Evolutionary conservation across 257 asterid species (phyloP).

Genomic region (Datura wrightii): DNA sequence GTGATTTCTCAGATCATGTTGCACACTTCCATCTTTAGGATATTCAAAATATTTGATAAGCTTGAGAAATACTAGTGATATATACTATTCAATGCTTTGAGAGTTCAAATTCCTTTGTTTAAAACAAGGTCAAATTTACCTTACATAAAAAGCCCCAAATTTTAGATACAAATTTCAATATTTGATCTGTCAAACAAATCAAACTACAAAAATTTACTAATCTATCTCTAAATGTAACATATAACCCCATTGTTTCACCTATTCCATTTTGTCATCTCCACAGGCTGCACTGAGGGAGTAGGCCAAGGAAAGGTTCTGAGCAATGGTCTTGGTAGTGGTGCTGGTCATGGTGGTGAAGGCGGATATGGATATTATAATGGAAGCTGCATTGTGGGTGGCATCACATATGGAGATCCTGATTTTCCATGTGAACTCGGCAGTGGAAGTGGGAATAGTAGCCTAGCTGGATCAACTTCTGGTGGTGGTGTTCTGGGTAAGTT

Average conservation of each 20-base stretch:
- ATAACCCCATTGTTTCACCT: not conserved
- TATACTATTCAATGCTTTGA: not conserved
- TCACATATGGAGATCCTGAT: conserved; percentile 73
- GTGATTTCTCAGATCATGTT: not conserved
- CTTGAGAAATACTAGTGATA: conserved; percentile 26
- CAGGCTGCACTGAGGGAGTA: conserved; percentile 93
- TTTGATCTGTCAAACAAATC: not conserved
- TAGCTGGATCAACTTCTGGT: conserved; percentile 79
- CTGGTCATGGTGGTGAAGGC: conserved; percentile 98
- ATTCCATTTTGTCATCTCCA: conserved; percentile 33
- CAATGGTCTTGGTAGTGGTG: conserved; percentile 89
- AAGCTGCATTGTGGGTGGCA: conserved; percentile 83
- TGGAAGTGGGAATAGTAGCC: conserved; percentile 94
- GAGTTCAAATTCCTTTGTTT: not conserved
- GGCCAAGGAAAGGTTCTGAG: conserved; percentile 73
- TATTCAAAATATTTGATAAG: conserved; percentile 26
- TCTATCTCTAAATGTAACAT: not conserved
- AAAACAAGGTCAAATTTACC: not conserved
- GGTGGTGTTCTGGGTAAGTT: conserved; percentile 91
- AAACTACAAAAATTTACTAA: not conserved
- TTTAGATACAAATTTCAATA: conserved; percentile 15
- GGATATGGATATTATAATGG: conserved; percentile 80
- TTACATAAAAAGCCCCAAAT: not conserved
- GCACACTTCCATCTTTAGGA: conserved; percentile 16
- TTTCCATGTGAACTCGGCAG: conserved; percentile 98